Percentiles rank a stretch among this genome's conserved stretches.
Evolutionary conservation across 129 eudicot species (phyloP).

Genomic region (Flaveria robusta): DNA sequence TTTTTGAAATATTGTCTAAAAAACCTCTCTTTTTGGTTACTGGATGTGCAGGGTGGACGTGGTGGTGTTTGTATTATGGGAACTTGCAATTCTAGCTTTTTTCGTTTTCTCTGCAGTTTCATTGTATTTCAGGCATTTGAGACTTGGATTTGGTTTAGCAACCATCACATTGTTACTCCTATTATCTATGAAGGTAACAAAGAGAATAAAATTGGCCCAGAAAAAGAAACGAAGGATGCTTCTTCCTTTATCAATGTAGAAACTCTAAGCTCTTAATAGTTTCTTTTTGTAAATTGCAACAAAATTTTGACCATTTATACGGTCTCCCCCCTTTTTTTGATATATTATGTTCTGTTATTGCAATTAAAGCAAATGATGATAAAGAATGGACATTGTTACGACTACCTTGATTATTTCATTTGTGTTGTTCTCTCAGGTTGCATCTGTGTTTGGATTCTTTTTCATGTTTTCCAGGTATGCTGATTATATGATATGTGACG

Average conservation of each 20-base stretch:
- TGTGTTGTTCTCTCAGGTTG: conserved; percentile 23
- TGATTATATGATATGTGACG: not conserved
- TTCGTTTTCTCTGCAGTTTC: conserved; percentile 91
- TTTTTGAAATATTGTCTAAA: conserved; percentile 1
- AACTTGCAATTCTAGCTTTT: conserved; percentile 79
- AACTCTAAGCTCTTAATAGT: conserved; percentile 19
- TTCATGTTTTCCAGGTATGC: conserved; percentile 24
- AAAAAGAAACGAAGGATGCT: conserved; percentile 98
- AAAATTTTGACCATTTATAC: conserved; percentile 41
- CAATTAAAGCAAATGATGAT: conserved; percentile 36
- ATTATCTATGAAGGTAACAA: conserved; percentile 88
- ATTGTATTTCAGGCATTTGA: conserved; percentile 74
- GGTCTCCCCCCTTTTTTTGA: conserved; percentile 29
- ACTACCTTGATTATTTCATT: conserved; percentile 16
- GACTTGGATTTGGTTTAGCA: conserved; percentile 62
- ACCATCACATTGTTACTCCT: conserved; percentile 66
- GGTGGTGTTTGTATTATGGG: conserved; percentile 89
- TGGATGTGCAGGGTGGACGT: conserved; percentile 86
- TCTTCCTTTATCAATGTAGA: conserved; percentile 92
- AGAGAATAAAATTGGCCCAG: conserved; percentile 79
- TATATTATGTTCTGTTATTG: conserved; percentile 44
- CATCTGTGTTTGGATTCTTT: conserved; percentile 7
- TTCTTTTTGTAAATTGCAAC: conserved; percentile 44
- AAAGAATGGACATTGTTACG: conserved; percentile 32
- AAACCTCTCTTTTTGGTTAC: not conserved